Evolutionary conservation across 1,284 basidiomycete species (phyloP), one percentile per base, ranked within the genome.

Genomic region (Sanghuangporus sanghuang): DNA sequence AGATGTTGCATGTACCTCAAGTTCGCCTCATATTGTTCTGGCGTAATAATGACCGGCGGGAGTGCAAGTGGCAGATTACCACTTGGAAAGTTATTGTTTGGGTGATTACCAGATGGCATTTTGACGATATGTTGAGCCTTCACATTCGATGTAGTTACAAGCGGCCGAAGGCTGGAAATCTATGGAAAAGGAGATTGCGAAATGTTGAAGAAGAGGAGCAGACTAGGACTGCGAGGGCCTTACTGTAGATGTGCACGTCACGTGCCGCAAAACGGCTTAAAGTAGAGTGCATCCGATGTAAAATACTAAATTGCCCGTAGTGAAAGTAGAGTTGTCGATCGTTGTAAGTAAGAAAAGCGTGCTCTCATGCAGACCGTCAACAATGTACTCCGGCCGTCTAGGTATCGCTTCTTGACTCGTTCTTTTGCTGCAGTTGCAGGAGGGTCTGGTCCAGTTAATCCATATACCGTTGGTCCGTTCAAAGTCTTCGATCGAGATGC

Each of bases 401-500:
- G 18, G 16, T 46, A 7, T 18, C 52, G 54, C 4, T 18, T 12
- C 32, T 53, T 21, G 14, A 39, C 58, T 16, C 68, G 70, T 16
- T 21, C 59, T 6, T 69, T 69, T 32, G 73, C 73, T 6, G 72
- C 50, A 21, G 50, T 71, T 2, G 67, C 73, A 16, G 73, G 55
- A 42, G 52, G 56, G 16, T 18, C 36, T 38, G 18, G 48, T 2
- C 18, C 40, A 9, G 48, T 62, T 5, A 79, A 75, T 53, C 73
- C 79, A 0, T 76, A 77, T 66, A 75, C 78, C 14, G 72, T 82
- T 27, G 81, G 81, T 0, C 85, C 87, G 1, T 94, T 89, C 72
- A 82, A 89, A 70, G 86, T 98, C 23, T 99, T 99, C 72, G 96
- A 99, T 75, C 86, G 96, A 54, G 75, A 81, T 54, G 86, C 81